phyloP scores from a whole-genome alignment of 495 filamentous ascomycete species.

The Staphylotrichum longicolle region DNA sequence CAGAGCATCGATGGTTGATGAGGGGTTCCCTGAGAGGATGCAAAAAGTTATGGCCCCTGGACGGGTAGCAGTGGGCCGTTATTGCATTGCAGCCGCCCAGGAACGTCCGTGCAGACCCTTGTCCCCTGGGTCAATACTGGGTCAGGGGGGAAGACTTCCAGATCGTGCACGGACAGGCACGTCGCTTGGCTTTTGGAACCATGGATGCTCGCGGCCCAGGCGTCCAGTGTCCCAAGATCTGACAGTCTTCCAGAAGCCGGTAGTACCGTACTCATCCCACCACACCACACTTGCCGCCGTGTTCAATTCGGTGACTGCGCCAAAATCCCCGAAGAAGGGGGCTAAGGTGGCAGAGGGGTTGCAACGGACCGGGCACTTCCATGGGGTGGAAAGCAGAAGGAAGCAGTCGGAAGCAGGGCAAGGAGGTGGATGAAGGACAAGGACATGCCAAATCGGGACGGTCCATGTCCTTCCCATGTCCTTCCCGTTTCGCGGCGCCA shows the following conservation, averaged over 20 bases:
- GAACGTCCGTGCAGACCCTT: neutral
- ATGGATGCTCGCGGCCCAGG: neutral
- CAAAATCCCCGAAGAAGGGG: neutral
- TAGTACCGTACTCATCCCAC: no score
- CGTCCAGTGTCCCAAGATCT: neutral
- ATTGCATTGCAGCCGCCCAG: neutral
- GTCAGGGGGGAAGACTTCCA: neutral
- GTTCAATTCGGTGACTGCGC: no score
- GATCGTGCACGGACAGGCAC: neutral
- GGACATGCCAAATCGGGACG: conserved; percentile 12
- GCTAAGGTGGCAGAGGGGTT: neutral
- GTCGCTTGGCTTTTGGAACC: neutral
- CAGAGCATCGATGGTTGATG: conserved; percentile 1
- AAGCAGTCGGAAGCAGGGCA: neutral
- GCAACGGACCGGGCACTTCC: neutral
- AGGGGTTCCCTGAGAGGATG: neutral
- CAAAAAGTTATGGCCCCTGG: neutral
- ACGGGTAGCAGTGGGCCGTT: neutral
- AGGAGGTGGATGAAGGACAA: neutral
- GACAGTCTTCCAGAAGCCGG: conserved; percentile 3
- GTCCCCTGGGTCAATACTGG: neutral
- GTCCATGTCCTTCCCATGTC: conserved; percentile 1
- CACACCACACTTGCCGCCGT: neutral
- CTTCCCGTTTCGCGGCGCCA: conserved; percentile 17
- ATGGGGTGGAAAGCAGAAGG: neutral